Base-by-base conservation (phyloP, 2,329 filamentous ascomycete species). In the Truncatella angustata region DNA sequence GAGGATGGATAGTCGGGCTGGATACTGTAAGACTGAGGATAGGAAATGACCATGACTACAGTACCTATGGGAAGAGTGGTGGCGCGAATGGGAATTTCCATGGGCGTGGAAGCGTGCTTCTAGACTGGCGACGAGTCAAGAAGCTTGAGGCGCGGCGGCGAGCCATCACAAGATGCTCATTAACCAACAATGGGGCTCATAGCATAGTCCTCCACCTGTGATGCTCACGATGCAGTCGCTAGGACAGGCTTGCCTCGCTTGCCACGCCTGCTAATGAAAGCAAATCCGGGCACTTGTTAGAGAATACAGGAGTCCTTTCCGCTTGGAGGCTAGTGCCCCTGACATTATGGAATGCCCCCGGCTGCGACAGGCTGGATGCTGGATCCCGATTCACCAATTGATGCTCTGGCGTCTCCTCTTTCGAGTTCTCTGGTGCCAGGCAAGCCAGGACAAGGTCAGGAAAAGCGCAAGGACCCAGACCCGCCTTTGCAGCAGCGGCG, bases 401-500 rank as follows among this genome's bases (percentile, higher is more conserved):
- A 20, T 35, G 16, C 26, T 35, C 44, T 34, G 30, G 24, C 20
- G 40, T 23, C 21, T 23, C 40, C 37, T 40, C 36, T 20, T 16
- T 16, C 32, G 9, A 35, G 32, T 9, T 35, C n/a, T n/a, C n/a
- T n/a, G n/a, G n/a, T n/a, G n/a, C n/a, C n/a, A n/a, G n/a, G n/a
- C n/a, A n/a, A n/a, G n/a, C 36, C 36, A 21, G 36, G 36, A 16
- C n/a, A 21, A 40, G 18, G 36, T 40, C 40, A 44, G 40, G 40
- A 44, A 16, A 24, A 44, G 40, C 40, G 40, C 40, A 44, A 44
- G 40, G 40, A 24, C 40, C 40, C 40, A 44, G 40, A 44, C 24
- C 24, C 20, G 20, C 21, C n/a, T n/a, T n/a, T n/a, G n/a, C n/a
- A n/a, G n/a, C n/a, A n/a, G n/a, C n/a, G n/a, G n/a, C n/a, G n/a